These are phyloP conservation scores for Tuber magnatum DNA, from an alignment of 495 filamentous ascomycete genomes.

Conservation along the genomic window DNA sequence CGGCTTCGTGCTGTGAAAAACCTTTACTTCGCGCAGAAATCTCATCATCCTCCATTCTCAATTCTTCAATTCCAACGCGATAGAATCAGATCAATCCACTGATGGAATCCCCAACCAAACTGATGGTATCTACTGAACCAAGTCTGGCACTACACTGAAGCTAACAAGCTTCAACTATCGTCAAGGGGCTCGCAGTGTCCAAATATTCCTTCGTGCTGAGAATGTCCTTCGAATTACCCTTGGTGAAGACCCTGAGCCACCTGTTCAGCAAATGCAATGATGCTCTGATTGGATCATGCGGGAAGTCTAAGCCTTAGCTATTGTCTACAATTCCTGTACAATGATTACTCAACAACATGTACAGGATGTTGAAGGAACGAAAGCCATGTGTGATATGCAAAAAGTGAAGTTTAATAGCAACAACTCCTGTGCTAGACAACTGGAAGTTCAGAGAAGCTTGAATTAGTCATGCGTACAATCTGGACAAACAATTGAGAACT, in stretches of 20 bases:
- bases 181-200: neutral
- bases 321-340: neutral
- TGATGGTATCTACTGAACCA: neutral
- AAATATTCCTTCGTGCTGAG: neutral
- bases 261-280: accelerated
- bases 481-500: neutral
- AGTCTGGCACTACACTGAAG: neutral
- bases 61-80: accelerated
- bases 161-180: neutral
- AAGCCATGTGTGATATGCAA: neutral
- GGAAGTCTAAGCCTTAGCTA: neutral
- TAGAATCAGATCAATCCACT: neutral
- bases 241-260: neutral
- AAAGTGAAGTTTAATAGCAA: neutral
- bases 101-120: neutral
- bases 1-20: no score
- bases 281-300: accelerated
- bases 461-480: neutral
- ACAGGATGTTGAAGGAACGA: neutral
- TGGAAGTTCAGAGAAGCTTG: neutral
- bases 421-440: neutral
- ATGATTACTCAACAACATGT: neutral
- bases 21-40: no score
- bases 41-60: no score
- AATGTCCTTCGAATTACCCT: neutral